phyloP scores from a whole-genome alignment of 805 yeast species.

The Wickerhamiella sergipiensis region DNA sequence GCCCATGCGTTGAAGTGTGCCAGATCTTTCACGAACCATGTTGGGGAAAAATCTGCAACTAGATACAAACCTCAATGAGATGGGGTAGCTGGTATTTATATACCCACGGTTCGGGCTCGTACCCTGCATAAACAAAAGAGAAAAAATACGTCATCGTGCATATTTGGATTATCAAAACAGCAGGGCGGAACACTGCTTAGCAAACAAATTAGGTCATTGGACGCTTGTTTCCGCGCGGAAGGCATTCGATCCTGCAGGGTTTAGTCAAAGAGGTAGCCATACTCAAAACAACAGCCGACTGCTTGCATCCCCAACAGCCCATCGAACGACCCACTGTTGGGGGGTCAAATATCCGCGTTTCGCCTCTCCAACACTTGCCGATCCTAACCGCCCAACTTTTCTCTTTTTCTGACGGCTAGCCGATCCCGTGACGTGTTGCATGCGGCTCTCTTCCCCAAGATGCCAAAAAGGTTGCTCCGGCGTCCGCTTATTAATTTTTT shows the following conservation, averaged over 20 bases:
- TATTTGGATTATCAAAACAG: not conserved
- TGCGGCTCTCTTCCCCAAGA: not conserved
- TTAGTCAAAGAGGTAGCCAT: not conserved
- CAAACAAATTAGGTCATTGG: not conserved
- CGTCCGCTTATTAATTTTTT: not conserved
- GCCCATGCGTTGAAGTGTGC: not conserved
- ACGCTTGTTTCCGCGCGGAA: not conserved
- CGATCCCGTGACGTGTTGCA: not conserved
- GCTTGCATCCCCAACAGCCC: no score
- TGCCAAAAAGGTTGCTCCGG: not conserved
- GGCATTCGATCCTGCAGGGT: not conserved
- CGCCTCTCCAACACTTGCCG: not conserved
- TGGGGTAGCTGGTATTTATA: not conserved
- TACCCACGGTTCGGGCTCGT: not conserved
- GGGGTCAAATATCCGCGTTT: not conserved
- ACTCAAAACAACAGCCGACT: not conserved
- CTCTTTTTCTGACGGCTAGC: not conserved
- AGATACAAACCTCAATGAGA: not conserved
- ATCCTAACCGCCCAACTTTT: not conserved
- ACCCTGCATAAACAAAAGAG: not conserved
- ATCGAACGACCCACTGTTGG: no score
- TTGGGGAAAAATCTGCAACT: not conserved
- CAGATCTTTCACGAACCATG: slow-evolving; percentile 3
- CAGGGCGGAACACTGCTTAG: not conserved
- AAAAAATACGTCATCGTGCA: not conserved